Evolutionary conservation across 495 filamentous ascomycete species (phyloP).

Genomic region (Aspergillus incahuasiensis): DNA sequence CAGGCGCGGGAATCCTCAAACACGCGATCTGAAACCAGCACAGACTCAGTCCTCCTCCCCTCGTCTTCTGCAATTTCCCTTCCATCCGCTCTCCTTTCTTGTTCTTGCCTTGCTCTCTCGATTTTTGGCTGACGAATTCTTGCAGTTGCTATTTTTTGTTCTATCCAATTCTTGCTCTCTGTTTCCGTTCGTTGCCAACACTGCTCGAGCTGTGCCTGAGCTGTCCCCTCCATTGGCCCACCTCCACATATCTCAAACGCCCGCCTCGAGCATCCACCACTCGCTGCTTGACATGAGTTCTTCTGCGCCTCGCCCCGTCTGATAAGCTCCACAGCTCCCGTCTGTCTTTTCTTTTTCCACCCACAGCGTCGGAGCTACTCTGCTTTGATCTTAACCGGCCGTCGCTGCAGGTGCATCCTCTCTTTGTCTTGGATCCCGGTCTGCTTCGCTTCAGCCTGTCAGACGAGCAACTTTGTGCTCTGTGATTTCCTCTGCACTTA

Average conservation of each 20-base stretch:
- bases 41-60: background rate
- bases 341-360: background rate
- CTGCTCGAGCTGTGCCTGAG: background rate
- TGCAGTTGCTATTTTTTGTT: background rate
- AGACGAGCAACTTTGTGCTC: background rate
- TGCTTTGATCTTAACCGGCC: background rate
- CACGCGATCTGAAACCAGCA: background rate
- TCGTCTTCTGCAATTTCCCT: background rate
- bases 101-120: background rate
- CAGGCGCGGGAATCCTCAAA: background rate
- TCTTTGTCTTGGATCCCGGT: slow-evolving; percentile 8
- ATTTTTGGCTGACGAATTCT: background rate
- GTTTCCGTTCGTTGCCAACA: background rate
- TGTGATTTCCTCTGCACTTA: background rate
- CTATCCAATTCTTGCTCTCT: background rate
- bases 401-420: background rate
- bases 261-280: slow-evolving; percentile 5
- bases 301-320: slow-evolving; percentile 6
- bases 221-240: slow-evolving; percentile 9
- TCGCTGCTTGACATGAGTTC: slow-evolving; percentile 2
- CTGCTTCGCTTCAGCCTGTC: background rate
- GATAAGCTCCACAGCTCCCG: slow-evolving; percentile 13
- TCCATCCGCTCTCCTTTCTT: slow-evolving; percentile 3
- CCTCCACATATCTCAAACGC: slow-evolving; percentile 15
- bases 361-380: background rate